Evolutionary conservation across 106 monocot species (phyloP).

Genomic region (Apostasia ramifera): DNA sequence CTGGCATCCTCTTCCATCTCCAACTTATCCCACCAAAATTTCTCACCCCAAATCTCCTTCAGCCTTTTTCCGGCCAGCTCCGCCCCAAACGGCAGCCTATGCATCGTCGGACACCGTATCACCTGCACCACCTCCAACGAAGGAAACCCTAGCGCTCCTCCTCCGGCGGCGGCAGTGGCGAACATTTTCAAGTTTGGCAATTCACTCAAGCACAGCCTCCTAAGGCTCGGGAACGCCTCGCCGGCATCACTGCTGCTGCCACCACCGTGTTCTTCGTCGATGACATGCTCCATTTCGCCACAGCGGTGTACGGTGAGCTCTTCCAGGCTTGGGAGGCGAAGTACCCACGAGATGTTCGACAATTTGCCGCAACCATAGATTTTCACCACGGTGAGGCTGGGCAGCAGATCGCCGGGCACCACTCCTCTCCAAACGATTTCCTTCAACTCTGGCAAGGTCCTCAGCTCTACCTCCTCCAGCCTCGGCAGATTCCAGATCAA

Average conservation of each 20-base stretch:
- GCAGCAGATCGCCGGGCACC: neutral
- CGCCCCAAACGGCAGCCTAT: neutral
- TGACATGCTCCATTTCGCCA: conserved; percentile 1
- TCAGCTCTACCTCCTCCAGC: conserved; percentile 3
- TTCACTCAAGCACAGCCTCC: neutral
- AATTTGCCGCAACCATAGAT: conserved; percentile 1
- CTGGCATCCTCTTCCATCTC: neutral
- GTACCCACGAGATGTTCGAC: conserved; percentile 7
- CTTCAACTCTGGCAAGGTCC: conserved; percentile 1
- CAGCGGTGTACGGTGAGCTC: conserved; percentile 1
- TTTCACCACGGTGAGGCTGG: conserved; percentile 1
- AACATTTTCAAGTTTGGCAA: neutral
- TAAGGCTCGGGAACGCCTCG: conserved; percentile 1
- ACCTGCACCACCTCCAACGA: neutral
- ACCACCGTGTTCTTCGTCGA: neutral
- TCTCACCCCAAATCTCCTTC: conserved; percentile 2
- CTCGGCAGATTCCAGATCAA: neutral
- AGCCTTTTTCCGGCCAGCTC: neutral
- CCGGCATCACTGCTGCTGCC: too few relatives aligned
- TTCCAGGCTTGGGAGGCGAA: conserved; percentile 8
- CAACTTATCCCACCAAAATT: neutral
- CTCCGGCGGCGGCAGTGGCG: neutral
- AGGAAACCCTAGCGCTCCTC: neutral
- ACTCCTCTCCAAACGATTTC: conserved; percentile 12
- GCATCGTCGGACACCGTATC: neutral